phyloP scores from a whole-genome alignment of 768 basidiomycete genomes.

The Lyophyllum shimeji region DNA sequence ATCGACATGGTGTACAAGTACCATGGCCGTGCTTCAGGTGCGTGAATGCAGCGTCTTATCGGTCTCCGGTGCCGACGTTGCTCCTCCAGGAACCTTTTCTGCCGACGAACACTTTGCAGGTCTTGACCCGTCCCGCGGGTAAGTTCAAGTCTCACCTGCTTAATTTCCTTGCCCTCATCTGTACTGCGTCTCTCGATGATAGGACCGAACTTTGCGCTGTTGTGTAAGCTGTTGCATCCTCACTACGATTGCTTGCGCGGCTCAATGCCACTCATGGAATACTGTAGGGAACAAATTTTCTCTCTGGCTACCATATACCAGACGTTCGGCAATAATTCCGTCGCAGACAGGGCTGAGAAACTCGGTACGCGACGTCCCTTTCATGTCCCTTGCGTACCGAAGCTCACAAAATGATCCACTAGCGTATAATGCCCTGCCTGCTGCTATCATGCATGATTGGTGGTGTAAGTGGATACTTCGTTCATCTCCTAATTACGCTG shows the following conservation, averaged over 20 bases:
- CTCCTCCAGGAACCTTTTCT: constrained; percentile 33
- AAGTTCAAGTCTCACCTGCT: constrained; percentile 5
- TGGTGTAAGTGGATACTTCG: constrained; percentile 25
- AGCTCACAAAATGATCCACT: not conserved
- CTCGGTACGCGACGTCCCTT: constrained; percentile 28
- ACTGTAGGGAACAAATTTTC: constrained; percentile 42
- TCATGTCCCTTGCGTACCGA: not conserved
- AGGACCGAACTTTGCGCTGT: constrained; percentile 36
- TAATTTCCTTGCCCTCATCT: not conserved
- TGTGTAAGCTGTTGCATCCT: constrained; percentile 25
- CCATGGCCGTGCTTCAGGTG: constrained; percentile 38
- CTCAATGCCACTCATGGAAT: too few species aligned
- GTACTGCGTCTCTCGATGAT: not conserved
- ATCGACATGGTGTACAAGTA: constrained; percentile 37
- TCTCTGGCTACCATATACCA: constrained; percentile 41
- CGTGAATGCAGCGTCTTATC: not conserved
- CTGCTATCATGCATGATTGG: constrained; percentile 38
- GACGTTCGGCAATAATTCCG: constrained; percentile 40
- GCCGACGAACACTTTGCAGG: constrained; percentile 43
- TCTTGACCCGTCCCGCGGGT: constrained; percentile 42
- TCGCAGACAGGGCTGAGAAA: constrained; percentile 40
- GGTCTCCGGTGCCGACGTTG: not conserved
- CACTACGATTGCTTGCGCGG: not conserved
- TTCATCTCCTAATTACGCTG: not conserved
- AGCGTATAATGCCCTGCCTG: constrained; percentile 43